Base-by-base conservation (phyloP, 1,139 yeast species). In the Fermentozyma sake region DNA sequence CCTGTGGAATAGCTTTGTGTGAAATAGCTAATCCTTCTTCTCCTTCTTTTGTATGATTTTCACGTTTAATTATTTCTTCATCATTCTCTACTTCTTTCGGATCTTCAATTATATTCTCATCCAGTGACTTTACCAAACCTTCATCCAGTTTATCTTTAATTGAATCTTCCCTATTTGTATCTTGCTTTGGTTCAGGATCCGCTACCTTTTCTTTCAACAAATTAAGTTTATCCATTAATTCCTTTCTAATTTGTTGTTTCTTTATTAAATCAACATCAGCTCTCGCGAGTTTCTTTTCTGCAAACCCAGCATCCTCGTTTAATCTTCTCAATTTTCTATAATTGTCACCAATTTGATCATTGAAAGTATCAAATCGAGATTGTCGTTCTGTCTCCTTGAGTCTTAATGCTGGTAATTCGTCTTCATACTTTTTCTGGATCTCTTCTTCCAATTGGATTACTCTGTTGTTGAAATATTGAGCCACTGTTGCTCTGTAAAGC, bases 361-460 rank as follows among this genome's bases (percentile, higher is more conserved):
- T 71, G 29, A 57, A 72, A 1, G 46, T 49, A 46, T 81, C 91
- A 21, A 71, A 55, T 9, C 52, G 44, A 5, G 56, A 40, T 39
- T 79, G 85, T 27, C 76, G 54, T 16, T 54, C 44, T 1, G 80
- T 68, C 36, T 78, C 80, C 15, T 50, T 48, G 3, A 46, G 28
- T 35, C 76, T 60, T 5, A 61, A 48, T 1, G 44, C 40, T 1
- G 55, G 50, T 3, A 76, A 34, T 4, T 46, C 35, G 3, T 38
- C 34, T 4, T 48, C 42, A 8, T 55, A 52, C 3, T 46, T 36
- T 1, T 40, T 37, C 7, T 13, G 12, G n/a, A 50, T 44, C 14
- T 58, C 51, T 1, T 44, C 36, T 12, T 44, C 34, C 23, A 61
- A 55, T 20, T 58, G 52, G 12, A 46, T 43, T 1, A 69, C 44